A percentile compares a stretch with the other conserved stretches of the same genome.
phyloP scores from a whole-genome alignment of 164 flowering plant genomes.

The Umbilicus rupestris region DNA sequence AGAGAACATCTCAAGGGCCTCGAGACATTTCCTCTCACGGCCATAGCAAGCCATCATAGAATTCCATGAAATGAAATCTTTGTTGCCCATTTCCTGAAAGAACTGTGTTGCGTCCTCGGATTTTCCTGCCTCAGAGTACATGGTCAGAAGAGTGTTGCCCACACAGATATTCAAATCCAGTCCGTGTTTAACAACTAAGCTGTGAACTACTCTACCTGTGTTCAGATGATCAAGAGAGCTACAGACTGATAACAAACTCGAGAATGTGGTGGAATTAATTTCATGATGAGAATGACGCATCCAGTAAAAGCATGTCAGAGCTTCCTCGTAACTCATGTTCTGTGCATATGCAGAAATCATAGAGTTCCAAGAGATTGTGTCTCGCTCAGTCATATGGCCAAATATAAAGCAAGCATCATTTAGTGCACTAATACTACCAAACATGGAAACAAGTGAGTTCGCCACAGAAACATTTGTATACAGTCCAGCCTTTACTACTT shows the following conservation, averaged over 20 bases:
- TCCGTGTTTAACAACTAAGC: constrained; percentile 44
- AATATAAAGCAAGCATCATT: constrained; percentile 45
- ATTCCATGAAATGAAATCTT: constrained; percentile 74
- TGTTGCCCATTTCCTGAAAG: constrained; percentile 44
- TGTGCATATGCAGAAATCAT: constrained; percentile 51
- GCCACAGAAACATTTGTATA: constrained; percentile 43
- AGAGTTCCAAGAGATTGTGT: constrained; percentile 85
- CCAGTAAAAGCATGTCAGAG: constrained; percentile 31
- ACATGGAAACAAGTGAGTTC: constrained; percentile 64
- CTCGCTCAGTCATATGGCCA: constrained; percentile 43
- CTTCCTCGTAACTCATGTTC: constrained; percentile 32
- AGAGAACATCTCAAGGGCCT: constrained; percentile 36
- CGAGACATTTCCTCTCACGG: constrained; percentile 28
- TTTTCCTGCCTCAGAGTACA: constrained; percentile 60
- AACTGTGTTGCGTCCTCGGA: constrained; percentile 31
- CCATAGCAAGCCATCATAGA: constrained; percentile 55
- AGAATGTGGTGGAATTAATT: constrained; percentile 44
- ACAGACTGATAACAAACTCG: constrained; percentile 45
- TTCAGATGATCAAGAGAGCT: constrained; percentile 36
- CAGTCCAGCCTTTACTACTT: constrained; percentile 45
- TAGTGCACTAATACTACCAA: constrained; percentile 39
- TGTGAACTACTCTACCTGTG: constrained; percentile 63
- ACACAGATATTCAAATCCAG: constrained; percentile 36
- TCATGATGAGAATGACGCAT: constrained; percentile 45
- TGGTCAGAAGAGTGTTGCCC: constrained; percentile 52